Evolutionary conservation across 345 rosid species (phyloP).

Genomic region (Euclidium syriacum): DNA sequence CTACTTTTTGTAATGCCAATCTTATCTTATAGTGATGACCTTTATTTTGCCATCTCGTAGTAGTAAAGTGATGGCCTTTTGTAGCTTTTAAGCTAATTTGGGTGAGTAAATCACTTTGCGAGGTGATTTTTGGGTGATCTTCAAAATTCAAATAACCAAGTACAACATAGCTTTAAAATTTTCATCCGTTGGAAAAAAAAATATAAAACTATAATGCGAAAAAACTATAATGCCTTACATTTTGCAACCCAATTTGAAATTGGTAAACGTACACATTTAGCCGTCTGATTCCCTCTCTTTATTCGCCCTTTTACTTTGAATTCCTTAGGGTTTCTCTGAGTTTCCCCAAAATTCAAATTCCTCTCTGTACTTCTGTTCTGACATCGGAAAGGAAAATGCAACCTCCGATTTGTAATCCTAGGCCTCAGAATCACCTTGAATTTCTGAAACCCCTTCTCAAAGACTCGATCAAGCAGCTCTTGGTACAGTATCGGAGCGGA

Average conservation of each 20-base stretch:
- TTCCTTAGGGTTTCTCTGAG: background rate
- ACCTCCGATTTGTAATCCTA: conserved; percentile 9
- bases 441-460: conserved; percentile 41
- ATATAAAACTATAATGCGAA: no score
- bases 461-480: conserved; percentile 59
- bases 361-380: conserved; percentile 1
- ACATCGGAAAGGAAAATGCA: conserved; percentile 27
- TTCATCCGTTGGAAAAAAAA: no score
- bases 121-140: no score
- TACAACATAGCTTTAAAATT: no score
- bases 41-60: no score
- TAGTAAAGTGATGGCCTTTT: no score
- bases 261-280: background rate
- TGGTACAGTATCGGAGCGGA: conserved; percentile 41
- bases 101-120: no score
- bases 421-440: conserved; percentile 13
- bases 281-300: conserved; percentile 29
- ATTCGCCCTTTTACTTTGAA: conserved; percentile 36
- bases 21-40: no score
- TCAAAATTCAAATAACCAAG: no score
- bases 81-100: no score
- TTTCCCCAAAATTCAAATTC: conserved; percentile 16
- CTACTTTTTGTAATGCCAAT: no score
- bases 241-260: background rate
- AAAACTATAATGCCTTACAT: background rate